phyloP scores from a whole-genome alignment of 2,329 filamentous ascomycete species.

The Verticillium dahliae region DNA sequence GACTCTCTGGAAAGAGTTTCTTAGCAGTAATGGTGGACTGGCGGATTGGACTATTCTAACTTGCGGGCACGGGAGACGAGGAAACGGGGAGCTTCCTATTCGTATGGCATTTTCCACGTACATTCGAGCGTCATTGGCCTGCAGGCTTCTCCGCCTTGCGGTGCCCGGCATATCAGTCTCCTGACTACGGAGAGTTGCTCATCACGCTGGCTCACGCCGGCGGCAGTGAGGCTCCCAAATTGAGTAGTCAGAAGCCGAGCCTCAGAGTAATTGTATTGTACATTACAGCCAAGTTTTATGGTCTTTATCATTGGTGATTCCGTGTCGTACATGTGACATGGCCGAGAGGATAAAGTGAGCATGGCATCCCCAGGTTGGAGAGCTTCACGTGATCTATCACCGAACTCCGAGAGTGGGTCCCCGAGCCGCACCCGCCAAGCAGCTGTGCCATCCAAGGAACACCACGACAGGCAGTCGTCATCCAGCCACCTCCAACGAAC shows the following conservation, averaged over 20 bases:
- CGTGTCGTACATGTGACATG: not conserved
- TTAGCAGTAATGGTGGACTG: constrained; percentile 6
- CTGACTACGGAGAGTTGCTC: not conserved
- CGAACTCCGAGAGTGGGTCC: not conserved
- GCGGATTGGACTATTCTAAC: not conserved
- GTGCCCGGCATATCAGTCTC: not conserved
- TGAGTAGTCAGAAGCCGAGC: not conserved
- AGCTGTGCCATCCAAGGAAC: not conserved
- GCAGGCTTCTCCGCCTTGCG: not conserved
- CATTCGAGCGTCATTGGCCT: constrained; percentile 1
- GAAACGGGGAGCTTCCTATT: not conserved
- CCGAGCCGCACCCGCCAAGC: not conserved
- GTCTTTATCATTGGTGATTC: not conserved
- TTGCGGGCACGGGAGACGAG: not conserved
- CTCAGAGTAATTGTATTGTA: not conserved
- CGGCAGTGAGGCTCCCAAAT: not conserved
- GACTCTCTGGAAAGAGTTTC: constrained; percentile 10
- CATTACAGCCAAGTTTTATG: not conserved
- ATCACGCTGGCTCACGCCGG: not conserved
- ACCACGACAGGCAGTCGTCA: not conserved
- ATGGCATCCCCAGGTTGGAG: not conserved
- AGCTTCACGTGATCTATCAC: not conserved
- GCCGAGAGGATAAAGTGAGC: not conserved
- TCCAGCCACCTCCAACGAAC: not conserved
- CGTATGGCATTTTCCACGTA: constrained; percentile 8